Evolutionary conservation across 2,329 filamentous ascomycete genomes (phyloP).

Genomic region (Colletotrichum sp.): DNA sequence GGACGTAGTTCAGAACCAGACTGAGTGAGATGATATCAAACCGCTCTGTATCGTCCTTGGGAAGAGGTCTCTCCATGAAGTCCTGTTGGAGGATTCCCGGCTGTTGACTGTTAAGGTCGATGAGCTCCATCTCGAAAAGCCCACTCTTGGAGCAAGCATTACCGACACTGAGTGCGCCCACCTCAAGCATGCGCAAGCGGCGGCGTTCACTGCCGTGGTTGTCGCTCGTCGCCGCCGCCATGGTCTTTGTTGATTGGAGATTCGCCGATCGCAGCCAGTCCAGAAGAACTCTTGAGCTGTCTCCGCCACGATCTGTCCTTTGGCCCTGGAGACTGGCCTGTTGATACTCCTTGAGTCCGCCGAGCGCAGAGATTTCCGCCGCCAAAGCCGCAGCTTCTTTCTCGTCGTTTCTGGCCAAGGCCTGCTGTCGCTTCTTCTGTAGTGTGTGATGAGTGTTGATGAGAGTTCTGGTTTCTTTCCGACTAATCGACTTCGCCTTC

Average conservation of each 20-base stretch:
- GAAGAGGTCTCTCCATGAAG: slow-evolving; percentile 88
- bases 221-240: not conserved
- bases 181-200: slow-evolving; percentile 76
- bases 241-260: slow-evolving; percentile 25
- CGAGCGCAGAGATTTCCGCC: slow-evolving; percentile 60
- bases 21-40: slow-evolving; percentile 95
- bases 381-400: slow-evolving; percentile 49
- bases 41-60: slow-evolving; percentile 60
- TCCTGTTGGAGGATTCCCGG: slow-evolving; percentile 85
- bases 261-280: slow-evolving; percentile 59
- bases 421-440: slow-evolving; percentile 65
- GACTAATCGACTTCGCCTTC: slow-evolving; percentile 62
- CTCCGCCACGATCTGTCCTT: slow-evolving; percentile 67
- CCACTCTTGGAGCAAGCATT: slow-evolving; percentile 83
- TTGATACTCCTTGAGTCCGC: slow-evolving; percentile 69
- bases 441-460: slow-evolving; percentile 71
- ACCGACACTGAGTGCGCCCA: slow-evolving; percentile 82
- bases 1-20: slow-evolving; percentile 92
- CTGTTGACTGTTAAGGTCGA: slow-evolving; percentile 89
- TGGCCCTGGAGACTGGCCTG: slow-evolving; percentile 73
- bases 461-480: slow-evolving; percentile 66
- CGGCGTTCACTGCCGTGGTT: not conserved
- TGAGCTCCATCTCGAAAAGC: slow-evolving; percentile 76
- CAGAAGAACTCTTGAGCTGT: slow-evolving; percentile 68
- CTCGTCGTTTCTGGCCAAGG: slow-evolving; percentile 57